phyloP scores from a whole-genome alignment of 2,329 filamentous ascomycete genomes.

The Microcyclospora pomicola region DNA sequence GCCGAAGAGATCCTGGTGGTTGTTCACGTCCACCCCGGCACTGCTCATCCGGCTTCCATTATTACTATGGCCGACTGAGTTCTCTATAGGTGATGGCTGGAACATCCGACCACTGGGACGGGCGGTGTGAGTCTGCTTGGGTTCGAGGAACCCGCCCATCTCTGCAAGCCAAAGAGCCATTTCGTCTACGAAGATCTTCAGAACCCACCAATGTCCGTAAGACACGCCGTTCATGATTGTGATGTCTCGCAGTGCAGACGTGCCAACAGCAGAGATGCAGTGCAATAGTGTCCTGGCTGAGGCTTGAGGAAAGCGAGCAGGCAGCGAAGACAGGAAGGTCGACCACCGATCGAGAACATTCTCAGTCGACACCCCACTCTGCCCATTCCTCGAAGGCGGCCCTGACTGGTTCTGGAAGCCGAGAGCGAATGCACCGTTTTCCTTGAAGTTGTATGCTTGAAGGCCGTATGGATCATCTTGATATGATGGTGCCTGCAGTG shows the following conservation, averaged over 20 bases:
- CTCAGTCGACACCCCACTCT: slow-evolving; percentile 31
- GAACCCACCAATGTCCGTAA: slow-evolving; percentile 88
- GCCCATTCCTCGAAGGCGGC: slow-evolving; percentile 11
- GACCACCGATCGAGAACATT: slow-evolving; percentile 71
- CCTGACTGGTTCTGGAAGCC: slow-evolving; percentile 22
- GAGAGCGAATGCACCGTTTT: slow-evolving; percentile 28
- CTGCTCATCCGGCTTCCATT: slow-evolving; percentile 21
- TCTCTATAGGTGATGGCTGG: slow-evolving; percentile 14
- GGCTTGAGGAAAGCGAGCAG: slow-evolving; percentile 59
- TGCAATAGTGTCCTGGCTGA: slow-evolving; percentile 59
- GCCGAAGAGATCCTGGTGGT: slow-evolving; percentile 6
- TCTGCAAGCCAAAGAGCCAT: slow-evolving; percentile 85
- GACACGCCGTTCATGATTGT: slow-evolving; percentile 65
- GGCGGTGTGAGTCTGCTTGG: slow-evolving; percentile 3
- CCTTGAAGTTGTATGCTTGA: slow-evolving; percentile 27
- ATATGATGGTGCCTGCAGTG: slow-evolving; percentile 36
- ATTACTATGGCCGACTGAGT: slow-evolving; percentile 13
- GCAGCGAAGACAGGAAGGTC: slow-evolving; percentile 54
- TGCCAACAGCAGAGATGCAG: slow-evolving; percentile 62
- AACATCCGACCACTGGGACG: slow-evolving; percentile 4
- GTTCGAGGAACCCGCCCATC: slow-evolving; percentile 71
- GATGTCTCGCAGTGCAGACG: slow-evolving; percentile 65
- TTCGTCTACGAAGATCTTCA: slow-evolving; percentile 90
- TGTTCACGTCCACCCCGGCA: slow-evolving; percentile 13
- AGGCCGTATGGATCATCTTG: slow-evolving; percentile 26